phyloP scores from a whole-genome alignment of 169 alveolate genomes.

The Toxoplasma gondii region DNA sequence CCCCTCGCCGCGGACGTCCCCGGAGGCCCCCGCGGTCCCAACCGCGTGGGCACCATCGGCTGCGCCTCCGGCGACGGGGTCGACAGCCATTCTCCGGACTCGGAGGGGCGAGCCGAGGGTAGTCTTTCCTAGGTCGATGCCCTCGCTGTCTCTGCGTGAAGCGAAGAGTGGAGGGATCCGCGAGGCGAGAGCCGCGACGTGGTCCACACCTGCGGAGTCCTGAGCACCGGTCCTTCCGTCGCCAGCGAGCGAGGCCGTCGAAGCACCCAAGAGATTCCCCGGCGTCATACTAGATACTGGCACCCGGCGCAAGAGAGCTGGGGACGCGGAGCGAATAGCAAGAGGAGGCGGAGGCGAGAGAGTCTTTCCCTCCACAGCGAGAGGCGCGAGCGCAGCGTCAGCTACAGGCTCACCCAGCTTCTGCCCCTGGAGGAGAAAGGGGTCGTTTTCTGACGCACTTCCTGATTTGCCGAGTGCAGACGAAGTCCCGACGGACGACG shows the following conservation, averaged over 20 bases:
- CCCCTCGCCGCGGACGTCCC: not conserved
- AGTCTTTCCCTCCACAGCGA: not conserved
- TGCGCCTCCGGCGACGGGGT: not conserved
- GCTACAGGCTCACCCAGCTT: not conserved
- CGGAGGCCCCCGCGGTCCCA: not conserved
- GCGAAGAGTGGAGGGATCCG: not conserved
- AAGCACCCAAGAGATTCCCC: not conserved
- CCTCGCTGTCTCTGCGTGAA: not conserved
- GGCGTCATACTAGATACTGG: not conserved
- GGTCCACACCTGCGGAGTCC: not conserved
- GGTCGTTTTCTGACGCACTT: not conserved
- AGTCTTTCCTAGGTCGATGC: too few species aligned
- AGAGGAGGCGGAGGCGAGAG: not conserved
- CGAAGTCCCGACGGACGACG: too few species aligned
- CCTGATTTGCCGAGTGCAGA: too few species aligned
- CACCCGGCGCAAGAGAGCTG: not conserved
- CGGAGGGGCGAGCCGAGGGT: not conserved
- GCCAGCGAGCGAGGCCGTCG: not conserved
- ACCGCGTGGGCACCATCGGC: not conserved
- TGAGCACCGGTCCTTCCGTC: not conserved
- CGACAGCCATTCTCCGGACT: not conserved
- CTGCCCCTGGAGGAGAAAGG: not conserved
- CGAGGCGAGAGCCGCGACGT: not conserved
- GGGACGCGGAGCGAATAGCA: not conserved
- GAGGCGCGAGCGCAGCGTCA: not conserved